Percentiles rank a stretch among this genome's conserved stretches.
These are phyloP conservation scores for Leishmania braziliensis DNA, from an alignment of 208 protist species.

Conservation along the genomic window DNA sequence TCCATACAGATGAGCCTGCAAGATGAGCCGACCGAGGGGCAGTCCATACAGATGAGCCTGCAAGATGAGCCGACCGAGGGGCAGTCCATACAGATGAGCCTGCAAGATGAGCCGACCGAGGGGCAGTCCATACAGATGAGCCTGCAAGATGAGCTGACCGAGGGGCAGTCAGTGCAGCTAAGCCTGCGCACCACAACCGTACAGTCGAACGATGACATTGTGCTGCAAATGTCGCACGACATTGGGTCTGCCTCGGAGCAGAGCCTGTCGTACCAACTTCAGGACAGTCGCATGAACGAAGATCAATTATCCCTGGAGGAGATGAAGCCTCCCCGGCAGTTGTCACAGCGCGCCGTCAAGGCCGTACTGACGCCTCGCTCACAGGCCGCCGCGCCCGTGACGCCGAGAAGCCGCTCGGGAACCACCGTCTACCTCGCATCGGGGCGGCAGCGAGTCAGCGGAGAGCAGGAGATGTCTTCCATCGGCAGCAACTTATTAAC, in stretches of 20 bases:
- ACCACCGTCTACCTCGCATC: constrained; percentile 17
- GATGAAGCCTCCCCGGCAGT: not conserved
- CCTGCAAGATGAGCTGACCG: too few species aligned
- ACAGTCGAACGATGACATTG: constrained; percentile 26
- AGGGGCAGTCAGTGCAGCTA: too few species aligned
- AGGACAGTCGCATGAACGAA: not conserved
- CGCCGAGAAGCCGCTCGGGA: constrained; percentile 28
- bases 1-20: too few species aligned
- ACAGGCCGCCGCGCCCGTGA: constrained; percentile 4
- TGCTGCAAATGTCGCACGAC: constrained; percentile 12
- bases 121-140: too few species aligned
- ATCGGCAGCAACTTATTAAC: constrained; percentile 33
- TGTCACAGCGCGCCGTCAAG: constrained; percentile 25
- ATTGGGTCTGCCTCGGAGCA: constrained; percentile 12
- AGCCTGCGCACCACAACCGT: not conserved
- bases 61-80: too few species aligned
- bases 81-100: too few species aligned
- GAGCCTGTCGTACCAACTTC: constrained; percentile 26
- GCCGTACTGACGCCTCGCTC: constrained; percentile 20
- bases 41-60: too few species aligned
- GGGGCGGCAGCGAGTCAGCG: not conserved
- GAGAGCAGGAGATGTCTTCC: not conserved
- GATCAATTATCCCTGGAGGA: too few species aligned
- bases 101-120: too few species aligned
- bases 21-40: too few species aligned